phyloP scores from a whole-genome alignment of 441 rosid genomes.

The Flueggea neowawraea region DNA sequence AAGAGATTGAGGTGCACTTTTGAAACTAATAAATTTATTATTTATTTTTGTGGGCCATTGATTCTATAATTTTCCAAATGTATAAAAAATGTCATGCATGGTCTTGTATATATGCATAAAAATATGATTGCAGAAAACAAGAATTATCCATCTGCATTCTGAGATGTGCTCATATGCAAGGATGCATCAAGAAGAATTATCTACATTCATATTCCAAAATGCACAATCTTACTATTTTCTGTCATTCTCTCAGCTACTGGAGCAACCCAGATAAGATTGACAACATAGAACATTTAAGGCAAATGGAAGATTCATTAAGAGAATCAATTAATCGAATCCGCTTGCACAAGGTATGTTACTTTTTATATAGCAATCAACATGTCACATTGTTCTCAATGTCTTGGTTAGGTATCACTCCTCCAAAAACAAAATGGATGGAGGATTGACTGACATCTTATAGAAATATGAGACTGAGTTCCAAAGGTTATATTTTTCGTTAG shows the following conservation, averaged over 20 bases:
- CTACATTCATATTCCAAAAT: not conserved
- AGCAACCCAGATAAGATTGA: conserved; percentile 66
- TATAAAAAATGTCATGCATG: too few species aligned
- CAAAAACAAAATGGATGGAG: too few species aligned
- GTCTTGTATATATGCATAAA: not conserved
- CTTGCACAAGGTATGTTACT: conserved; percentile 48
- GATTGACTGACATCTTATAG: too few species aligned
- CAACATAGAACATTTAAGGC: conserved; percentile 54
- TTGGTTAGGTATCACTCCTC: too few species aligned
- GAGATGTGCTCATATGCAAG: too few species aligned
- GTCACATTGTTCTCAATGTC: too few species aligned
- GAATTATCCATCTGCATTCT: not conserved
- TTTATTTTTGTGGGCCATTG: not conserved
- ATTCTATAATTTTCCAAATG: too few species aligned
- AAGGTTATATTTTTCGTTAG: too few species aligned
- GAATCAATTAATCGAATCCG: conserved; percentile 54
- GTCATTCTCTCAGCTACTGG: conserved; percentile 64
- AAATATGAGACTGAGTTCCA: too few species aligned
- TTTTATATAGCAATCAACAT: conserved; percentile 2
- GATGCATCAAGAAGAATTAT: conserved; percentile 1
- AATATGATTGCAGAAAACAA: too few species aligned
- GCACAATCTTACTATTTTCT: conserved; percentile 12
- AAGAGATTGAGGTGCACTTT: conserved; percentile 60
- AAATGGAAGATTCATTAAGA: conserved; percentile 77
- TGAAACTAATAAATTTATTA: conserved; percentile 8